phyloP scores from a whole-genome alignment of 495 filamentous ascomycete genomes.

The Pseudevernia furfuracea region DNA sequence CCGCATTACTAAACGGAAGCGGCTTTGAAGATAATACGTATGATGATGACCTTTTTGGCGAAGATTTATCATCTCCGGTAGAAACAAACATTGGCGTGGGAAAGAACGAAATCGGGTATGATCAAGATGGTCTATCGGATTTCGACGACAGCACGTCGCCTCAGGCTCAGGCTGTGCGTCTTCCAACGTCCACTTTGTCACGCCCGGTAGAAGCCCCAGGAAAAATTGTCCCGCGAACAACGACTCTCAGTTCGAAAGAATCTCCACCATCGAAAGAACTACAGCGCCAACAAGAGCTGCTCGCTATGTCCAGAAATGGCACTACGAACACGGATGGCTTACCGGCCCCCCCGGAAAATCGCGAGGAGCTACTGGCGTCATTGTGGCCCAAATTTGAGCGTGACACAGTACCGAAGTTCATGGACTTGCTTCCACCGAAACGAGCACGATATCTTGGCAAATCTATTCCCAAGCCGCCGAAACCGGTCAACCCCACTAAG shows the following conservation, averaged over 20 bases:
- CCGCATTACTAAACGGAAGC: constrained; percentile 11
- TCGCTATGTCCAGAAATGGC: constrained; percentile 39
- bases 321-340: constrained; percentile 35
- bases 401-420: constrained; percentile 57
- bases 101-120: constrained; percentile 25
- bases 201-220: neutral
- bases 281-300: constrained; percentile 44
- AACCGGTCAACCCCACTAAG: constrained; percentile 75
- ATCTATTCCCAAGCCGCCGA: constrained; percentile 65
- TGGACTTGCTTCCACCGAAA: constrained; percentile 66
- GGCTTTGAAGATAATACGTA: constrained; percentile 50
- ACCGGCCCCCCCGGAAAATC: constrained; percentile 53
- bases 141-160: constrained; percentile 8
- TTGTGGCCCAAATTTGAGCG: constrained; percentile 65
- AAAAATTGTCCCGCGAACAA: neutral
- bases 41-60: constrained; percentile 40
- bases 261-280: constrained; percentile 22
- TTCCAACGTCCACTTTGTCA: neutral
- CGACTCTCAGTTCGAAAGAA: constrained; percentile 2
- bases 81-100: constrained; percentile 34
- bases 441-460: constrained; percentile 63
- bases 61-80: constrained; percentile 37
- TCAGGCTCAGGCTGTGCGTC: neutral
- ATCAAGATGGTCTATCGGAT: constrained; percentile 41
- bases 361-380: constrained; percentile 59